phyloP scores from a whole-genome alignment of 257 asterid species.

The Solanum tarapatanum region DNA sequence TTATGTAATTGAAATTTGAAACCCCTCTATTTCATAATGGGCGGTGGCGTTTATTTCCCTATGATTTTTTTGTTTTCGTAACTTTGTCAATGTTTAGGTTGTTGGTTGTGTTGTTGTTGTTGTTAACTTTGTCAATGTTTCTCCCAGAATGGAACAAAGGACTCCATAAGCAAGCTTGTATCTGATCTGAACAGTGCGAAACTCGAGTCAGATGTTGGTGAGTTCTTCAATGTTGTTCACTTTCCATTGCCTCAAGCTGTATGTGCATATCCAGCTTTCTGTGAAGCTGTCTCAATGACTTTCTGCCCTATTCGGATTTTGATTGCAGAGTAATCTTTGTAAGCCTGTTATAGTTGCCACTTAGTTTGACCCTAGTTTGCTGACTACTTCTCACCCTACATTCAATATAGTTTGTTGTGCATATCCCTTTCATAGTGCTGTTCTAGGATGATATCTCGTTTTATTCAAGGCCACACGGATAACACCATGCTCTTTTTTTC shows the following conservation, averaged over 20 bases:
- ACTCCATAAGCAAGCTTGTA: slow-evolving; percentile 72
- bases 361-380: neutral
- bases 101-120: no score
- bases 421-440: neutral
- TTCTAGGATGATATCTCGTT: neutral
- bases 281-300: neutral
- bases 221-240: slow-evolving; percentile 14
- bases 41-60: slow-evolving; percentile 5
- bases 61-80: neutral
- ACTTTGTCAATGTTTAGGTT: neutral
- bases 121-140: neutral
- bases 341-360: neutral
- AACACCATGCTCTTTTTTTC: neutral
- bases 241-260: neutral
- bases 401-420: neutral
- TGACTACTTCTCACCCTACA: neutral
- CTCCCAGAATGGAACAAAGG: slow-evolving; percentile 74
- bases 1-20: neutral
- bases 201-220: slow-evolving; percentile 86
- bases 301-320: neutral
- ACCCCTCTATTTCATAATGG: neutral
- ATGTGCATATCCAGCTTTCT: neutral
- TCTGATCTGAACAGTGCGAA: slow-evolving; percentile 68
- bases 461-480: neutral
- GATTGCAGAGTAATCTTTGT: neutral